These are phyloP conservation scores for Chrysoporthe austroafricana DNA, from an alignment of 2,329 filamentous ascomycete genomes.

Conservation along the genomic window DNA sequence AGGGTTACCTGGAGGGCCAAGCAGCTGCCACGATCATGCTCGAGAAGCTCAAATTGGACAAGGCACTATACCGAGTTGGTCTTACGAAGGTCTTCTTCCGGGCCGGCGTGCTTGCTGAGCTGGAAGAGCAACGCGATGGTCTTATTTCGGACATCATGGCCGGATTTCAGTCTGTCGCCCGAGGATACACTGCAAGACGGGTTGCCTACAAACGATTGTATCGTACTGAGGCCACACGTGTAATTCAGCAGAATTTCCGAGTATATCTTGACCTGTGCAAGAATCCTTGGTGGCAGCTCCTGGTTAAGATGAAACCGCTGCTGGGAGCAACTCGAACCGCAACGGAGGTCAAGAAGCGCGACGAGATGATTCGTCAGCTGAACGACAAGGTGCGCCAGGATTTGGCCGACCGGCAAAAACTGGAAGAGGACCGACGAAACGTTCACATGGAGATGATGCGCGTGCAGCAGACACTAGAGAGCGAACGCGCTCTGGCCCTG, in stretches of 20 bases:
- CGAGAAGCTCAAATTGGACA: slow-evolving; percentile 84
- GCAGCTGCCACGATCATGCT: slow-evolving; percentile 83
- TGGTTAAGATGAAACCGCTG: slow-evolving; percentile 92
- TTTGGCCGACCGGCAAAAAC: slow-evolving; percentile 70
- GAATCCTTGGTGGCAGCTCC: slow-evolving; percentile 97
- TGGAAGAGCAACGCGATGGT: slow-evolving; percentile 93
- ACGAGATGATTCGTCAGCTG: slow-evolving; percentile 88
- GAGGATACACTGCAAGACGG: slow-evolving; percentile 86
- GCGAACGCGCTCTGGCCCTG: slow-evolving; percentile 89
- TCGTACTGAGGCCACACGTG: slow-evolving; percentile 88
- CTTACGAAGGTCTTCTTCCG: slow-evolving; percentile 98
- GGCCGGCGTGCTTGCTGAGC: slow-evolving; percentile 90
- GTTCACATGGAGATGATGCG: slow-evolving; percentile 85
- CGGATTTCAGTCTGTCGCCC: slow-evolving; percentile 87
- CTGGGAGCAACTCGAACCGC: slow-evolving; percentile 90
- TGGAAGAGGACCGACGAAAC: slow-evolving; percentile 90
- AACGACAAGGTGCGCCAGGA: slow-evolving; percentile 84
- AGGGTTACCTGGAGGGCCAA: slow-evolving; percentile 89
- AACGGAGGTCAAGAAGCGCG: slow-evolving; percentile 90
- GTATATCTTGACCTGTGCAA: slow-evolving; percentile 87
- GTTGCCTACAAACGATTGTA: slow-evolving; percentile 93
- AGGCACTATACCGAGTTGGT: slow-evolving; percentile 86
- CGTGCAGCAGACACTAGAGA: slow-evolving; percentile 92
- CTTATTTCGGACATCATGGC: slow-evolving; percentile 94
- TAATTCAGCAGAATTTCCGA: slow-evolving; percentile 93